Base-by-base conservation (phyloP, 129 eudicot species). In the Pseudognaphalium luteoalbum region DNA sequence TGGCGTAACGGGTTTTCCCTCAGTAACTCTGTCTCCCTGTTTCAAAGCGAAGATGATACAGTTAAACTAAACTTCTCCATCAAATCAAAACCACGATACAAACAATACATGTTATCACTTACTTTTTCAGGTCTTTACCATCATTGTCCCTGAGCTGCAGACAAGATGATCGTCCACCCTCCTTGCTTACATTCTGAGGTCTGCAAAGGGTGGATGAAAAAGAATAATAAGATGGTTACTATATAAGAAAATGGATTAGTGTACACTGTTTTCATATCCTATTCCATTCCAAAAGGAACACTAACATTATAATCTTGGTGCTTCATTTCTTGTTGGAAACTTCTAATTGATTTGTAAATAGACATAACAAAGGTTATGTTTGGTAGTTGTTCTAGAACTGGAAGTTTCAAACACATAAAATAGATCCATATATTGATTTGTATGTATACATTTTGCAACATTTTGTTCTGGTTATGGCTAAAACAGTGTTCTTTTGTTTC, bases 1-100 rank as follows among this genome's bases (percentile, higher is more conserved):
- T 91, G 80, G 50, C 95, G 92, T 66, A 91, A 56, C 17, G 97
- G 97, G 80, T 89, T 87, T 78, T 89, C 92, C 85, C 86, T 91
- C 71, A 89, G 41, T n/a, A 89, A 81, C 80, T 91, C 97, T 5
- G 92, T 85, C 77, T 91, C 96, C 83, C 96, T 91, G 88, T 73
- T 70, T 54, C 66, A 72, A 44, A 41, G 21, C 7, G 19, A 42
- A 14, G 33, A 15, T 2, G 35, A 60, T 28, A 68, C 22, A 1
- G 56, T 59, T 44, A 47, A 33, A 21, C 25, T 6, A 76, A 19
- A 62, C 35, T 29, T 75, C 20, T 12, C 37, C 4, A 8, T 74
- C 51, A 65, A 17, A 28, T 12, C 25, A 69, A 25, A 61, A 39
- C 51, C 28, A 20, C 29, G 17, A 44, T 12, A 3, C 52, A 44